Conservation (phyloP, 495 filamentous ascomycete species). For the Hyphodiscus hymeniophilus region DNA sequence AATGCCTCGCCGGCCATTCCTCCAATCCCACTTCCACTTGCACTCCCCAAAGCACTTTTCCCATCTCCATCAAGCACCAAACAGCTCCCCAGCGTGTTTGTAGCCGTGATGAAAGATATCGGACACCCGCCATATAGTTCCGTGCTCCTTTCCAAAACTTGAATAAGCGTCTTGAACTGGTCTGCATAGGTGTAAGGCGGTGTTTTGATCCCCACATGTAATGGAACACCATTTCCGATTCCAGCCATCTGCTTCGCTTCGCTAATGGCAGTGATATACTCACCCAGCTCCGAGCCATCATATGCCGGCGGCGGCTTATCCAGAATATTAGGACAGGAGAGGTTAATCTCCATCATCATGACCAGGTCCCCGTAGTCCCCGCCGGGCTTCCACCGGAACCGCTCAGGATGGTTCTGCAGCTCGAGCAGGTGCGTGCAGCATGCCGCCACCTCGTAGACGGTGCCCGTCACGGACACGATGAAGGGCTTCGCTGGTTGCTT, state of each 20-base stretch:
- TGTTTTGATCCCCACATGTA: slow-evolving; percentile 53
- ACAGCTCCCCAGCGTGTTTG: slow-evolving; percentile 63
- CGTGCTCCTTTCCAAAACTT: slow-evolving; percentile 28
- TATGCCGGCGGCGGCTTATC: slow-evolving; percentile 61
- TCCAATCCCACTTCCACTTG: slow-evolving; percentile 47
- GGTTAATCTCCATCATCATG: slow-evolving; percentile 60
- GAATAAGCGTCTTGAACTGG: slow-evolving; percentile 47
- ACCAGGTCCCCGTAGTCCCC: slow-evolving; percentile 15
- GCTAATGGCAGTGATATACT: slow-evolving; percentile 39
- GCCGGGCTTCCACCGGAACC: neutral
- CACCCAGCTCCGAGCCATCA: slow-evolving; percentile 30
- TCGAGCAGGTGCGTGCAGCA: slow-evolving; percentile 33
- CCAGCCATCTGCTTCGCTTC: slow-evolving; percentile 1
- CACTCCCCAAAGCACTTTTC: slow-evolving; percentile 28
- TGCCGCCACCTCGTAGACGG: slow-evolving; percentile 34
- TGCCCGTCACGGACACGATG: slow-evolving; percentile 64
- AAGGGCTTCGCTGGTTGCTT: slow-evolving; percentile 39
- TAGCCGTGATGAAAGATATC: slow-evolving; percentile 58
- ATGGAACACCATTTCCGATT: neutral
- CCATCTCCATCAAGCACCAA: slow-evolving; percentile 36
- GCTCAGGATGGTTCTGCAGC: slow-evolving; percentile 8
- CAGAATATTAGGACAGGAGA: slow-evolving; percentile 67
- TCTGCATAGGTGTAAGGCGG: slow-evolving; percentile 61
- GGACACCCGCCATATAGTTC: slow-evolving; percentile 10
- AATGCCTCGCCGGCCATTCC: slow-evolving; percentile 59